Conservation (phyloP, 1,284 basidiomycete species). For the Bjerkandera adusta region DNA sequence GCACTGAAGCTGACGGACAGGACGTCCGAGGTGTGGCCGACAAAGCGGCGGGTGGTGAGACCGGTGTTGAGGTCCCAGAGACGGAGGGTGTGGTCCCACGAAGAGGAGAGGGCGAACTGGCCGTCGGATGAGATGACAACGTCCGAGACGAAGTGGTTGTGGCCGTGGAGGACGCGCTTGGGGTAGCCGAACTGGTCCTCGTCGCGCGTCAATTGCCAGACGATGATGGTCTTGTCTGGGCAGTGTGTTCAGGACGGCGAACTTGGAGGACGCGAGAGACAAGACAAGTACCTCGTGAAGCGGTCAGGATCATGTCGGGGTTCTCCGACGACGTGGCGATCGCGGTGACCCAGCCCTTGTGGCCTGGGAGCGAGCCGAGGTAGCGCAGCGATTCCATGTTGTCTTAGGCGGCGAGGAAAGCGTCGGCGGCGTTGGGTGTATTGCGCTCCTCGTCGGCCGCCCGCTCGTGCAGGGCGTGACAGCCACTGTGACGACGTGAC, state of each 20-base stretch:
- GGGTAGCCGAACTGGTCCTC: slow-evolving; percentile 93
- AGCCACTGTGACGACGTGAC: slow-evolving; percentile 56
- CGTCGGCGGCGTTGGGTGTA: slow-evolving; percentile 32
- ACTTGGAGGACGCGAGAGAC: too few relatives aligned
- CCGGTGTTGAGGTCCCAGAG: slow-evolving; percentile 99
- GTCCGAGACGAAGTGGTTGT: slow-evolving; percentile 99
- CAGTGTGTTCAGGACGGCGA: slow-evolving; percentile 18
- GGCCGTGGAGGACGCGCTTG: slow-evolving; percentile 96
- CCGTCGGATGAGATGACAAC: slow-evolving; percentile 98
- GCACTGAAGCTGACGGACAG: slow-evolving; percentile 97
- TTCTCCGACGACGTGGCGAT: slow-evolving; percentile 97
- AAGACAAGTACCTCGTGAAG: slow-evolving; percentile 81
- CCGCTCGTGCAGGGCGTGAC: slow-evolving; percentile 36
- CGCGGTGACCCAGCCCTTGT: slow-evolving; percentile 96
- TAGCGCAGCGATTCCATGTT: slow-evolving; percentile 89
- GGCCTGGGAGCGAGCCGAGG: slow-evolving; percentile 91
- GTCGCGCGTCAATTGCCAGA: slow-evolving; percentile 98
- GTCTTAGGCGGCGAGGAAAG: slow-evolving; percentile 32
- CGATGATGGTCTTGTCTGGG: slow-evolving; percentile 98
- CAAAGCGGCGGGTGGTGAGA: slow-evolving; percentile 91
- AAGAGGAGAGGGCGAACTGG: slow-evolving; percentile 98
- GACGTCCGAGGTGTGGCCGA: slow-evolving; percentile 98
- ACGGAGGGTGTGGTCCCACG: slow-evolving; percentile 99
- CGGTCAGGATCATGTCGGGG: slow-evolving; percentile 95
- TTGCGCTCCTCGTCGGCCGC: slow-evolving; percentile 30